These are phyloP conservation scores for Dryas alaskensis DNA, from an alignment of 306 rosid genomes.

Conservation along the genomic window DNA sequence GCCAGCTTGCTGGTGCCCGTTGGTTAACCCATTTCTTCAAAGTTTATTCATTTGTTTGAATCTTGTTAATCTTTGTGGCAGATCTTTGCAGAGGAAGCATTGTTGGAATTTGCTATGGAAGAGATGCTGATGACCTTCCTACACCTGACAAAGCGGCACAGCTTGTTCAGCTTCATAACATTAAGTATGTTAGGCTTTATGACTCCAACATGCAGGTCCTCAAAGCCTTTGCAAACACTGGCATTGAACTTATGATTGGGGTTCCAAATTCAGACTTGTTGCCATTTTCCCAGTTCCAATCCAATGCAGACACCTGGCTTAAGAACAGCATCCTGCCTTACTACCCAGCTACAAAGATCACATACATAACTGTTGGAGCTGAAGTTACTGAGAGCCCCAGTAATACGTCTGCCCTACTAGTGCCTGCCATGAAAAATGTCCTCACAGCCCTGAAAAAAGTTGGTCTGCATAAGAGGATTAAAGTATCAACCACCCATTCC, in stretches of 20 bases:
- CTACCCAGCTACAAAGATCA: conserved; percentile 87
- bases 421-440: conserved; percentile 92
- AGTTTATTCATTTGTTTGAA: neutral
- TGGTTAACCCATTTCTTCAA: neutral
- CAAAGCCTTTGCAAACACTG: conserved; percentile 90
- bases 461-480: conserved; percentile 78
- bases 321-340: conserved; percentile 83
- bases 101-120: conserved; percentile 90
- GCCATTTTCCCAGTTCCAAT: conserved; percentile 87
- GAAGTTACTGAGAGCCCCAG: conserved; percentile 77
- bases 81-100: conserved; percentile 75
- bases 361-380: conserved; percentile 85
- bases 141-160: conserved; percentile 91
- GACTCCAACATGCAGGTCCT: conserved; percentile 85
- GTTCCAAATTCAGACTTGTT: conserved; percentile 75
- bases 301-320: conserved; percentile 88
- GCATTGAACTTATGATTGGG: conserved; percentile 90
- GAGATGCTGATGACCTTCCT: conserved; percentile 97
- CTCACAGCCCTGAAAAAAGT: conserved; percentile 73
- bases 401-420: conserved; percentile 66
- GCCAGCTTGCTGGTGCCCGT: neutral
- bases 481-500: conserved; percentile 88
- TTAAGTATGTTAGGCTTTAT: conserved; percentile 76
- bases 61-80: conserved; percentile 30
- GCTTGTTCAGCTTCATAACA: conserved; percentile 77